Base-by-base conservation (phyloP, 139 green algal species). In the Chlamydomonas sphaeroides region DNA sequence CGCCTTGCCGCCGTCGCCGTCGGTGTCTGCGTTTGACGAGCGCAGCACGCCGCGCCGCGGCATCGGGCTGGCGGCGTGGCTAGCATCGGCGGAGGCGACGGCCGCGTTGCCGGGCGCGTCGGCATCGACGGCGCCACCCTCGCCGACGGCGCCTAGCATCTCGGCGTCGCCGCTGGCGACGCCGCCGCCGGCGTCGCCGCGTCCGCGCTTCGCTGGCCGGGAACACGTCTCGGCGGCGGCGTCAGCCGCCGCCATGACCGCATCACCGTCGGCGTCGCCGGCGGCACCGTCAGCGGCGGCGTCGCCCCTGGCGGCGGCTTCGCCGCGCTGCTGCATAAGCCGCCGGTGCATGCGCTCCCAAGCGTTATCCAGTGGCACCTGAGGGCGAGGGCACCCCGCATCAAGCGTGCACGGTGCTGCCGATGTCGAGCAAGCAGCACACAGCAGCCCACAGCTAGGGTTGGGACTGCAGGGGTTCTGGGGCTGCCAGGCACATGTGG, bases 321-420 rank as follows among this genome's bases (percentile, higher is more conserved):
- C 30, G 10, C 42, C 23, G 28, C 38, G 15, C 5, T 39, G 28
- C 56, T 80, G 74, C 20, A 57, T 38, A 41, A 70, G 39, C 20
- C 59, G 57, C 4, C 39, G 26, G 51, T 88, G 83, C 59, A 76
- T 80, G 30, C 83, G 83, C 42, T 88, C 83, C 59, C 75, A 80
- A 4, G 49, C 39, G 35, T 69, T 88, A 21, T 76, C 68, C 3
- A 84, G 61, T 11, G 80, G 59, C 45, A 88, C 83, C 83, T 88
- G 73, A 56, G 21, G 53, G 53, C n/a, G n/a, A n/a, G n/a, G n/a
- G n/a, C n/a, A n/a, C n/a, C n/a, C n/a, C n/a, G n/a, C n/a, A 39
- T 36, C 30, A 3, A 65, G 28, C 26, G n/a, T n/a, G n/a, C n/a
- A n/a, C n/a, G n/a, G n/a, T n/a, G n/a, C n/a, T n/a, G n/a, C n/a